Evolutionary conservation across 129 eudicot genomes (phyloP).

Genomic region (Oenanthe sinensis): DNA sequence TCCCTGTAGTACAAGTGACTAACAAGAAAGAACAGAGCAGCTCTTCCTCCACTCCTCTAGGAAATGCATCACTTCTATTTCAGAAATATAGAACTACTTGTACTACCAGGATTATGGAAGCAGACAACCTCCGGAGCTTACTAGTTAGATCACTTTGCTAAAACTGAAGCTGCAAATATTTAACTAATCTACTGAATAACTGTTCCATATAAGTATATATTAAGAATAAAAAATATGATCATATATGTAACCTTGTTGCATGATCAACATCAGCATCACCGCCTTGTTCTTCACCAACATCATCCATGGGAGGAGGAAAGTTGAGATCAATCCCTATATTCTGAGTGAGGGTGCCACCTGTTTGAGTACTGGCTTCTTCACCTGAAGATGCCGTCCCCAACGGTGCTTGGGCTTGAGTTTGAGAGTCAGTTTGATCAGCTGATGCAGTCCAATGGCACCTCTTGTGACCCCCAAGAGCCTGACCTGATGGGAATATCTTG

Average conservation of each 20-base stretch:
- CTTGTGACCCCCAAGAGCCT: constrained; percentile 42
- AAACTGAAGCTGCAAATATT: constrained; percentile 5
- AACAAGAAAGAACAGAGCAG: not conserved
- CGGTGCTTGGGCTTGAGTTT: not conserved
- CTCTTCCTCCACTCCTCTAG: not conserved
- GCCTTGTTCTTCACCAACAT: constrained; percentile 10
- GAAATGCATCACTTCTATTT: not conserved
- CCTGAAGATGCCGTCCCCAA: constrained; percentile 19
- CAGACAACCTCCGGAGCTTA: not conserved
- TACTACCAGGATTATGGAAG: not conserved
- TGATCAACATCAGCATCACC: constrained; percentile 1
- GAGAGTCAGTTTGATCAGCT: constrained; percentile 25
- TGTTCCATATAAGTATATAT: not conserved
- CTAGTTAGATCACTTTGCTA: not conserved
- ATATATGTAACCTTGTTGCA: not conserved
- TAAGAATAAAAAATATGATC: not conserved
- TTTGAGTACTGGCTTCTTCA: constrained; percentile 38
- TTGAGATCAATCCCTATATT: constrained; percentile 46
- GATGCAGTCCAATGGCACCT: constrained; percentile 44
- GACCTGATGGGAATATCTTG: constrained; percentile 40
- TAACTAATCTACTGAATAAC: not conserved
- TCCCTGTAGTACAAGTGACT: not conserved
- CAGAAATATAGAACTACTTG: too few relatives aligned
- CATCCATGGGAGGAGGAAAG: constrained; percentile 37
- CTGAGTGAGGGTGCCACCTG: constrained; percentile 13